Evolutionary conservation across 2,329 filamentous ascomycete genomes (phyloP).

Genomic region (Lecanicillium sp.): DNA sequence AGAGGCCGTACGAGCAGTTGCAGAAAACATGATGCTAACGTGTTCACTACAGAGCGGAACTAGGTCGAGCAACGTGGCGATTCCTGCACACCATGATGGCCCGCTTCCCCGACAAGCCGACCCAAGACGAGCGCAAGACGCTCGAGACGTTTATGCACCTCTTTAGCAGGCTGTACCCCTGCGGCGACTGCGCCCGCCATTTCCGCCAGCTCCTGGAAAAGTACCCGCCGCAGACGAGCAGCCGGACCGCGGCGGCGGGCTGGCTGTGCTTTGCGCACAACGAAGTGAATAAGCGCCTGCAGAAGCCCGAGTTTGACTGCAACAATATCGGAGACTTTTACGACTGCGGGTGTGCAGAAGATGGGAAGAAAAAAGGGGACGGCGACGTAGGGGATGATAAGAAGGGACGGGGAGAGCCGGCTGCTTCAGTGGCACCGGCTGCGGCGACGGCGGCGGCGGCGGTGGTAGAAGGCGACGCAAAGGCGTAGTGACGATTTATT

Average conservation of each 20-base stretch:
- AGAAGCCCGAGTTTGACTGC: constrained; percentile 58
- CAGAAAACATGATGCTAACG: neutral
- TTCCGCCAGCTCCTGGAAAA: constrained; percentile 55
- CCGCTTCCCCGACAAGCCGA: constrained; percentile 59
- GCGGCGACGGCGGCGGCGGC: too few relatives aligned
- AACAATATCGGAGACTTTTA: constrained; percentile 63
- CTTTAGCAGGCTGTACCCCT: constrained; percentile 62
- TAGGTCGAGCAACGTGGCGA: constrained; percentile 62
- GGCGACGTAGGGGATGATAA: constrained; percentile 19
- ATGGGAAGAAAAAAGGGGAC: constrained; percentile 35
- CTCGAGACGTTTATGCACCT: constrained; percentile 59
- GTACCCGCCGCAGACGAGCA: constrained; percentile 58
- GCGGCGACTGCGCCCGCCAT: constrained; percentile 61
- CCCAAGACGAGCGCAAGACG: constrained; percentile 52
- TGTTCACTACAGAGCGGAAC: constrained; percentile 42
- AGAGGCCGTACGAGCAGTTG: too few relatives aligned
- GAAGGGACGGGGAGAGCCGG: constrained; percentile 15
- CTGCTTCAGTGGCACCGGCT: constrained; percentile 15
- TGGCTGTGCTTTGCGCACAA: constrained; percentile 66
- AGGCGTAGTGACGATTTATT: too few relatives aligned
- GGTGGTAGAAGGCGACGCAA: constrained; percentile 13
- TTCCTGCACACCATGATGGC: constrained; percentile 65
- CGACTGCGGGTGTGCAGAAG: constrained; percentile 65
- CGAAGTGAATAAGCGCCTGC: constrained; percentile 55
- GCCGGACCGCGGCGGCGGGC: constrained; percentile 54